Percentiles rank a stretch among this genome's conserved stretches.
These are phyloP conservation scores for Alternaria rosae DNA, from an alignment of 2,329 filamentous ascomycete species.

Conservation along the genomic window DNA sequence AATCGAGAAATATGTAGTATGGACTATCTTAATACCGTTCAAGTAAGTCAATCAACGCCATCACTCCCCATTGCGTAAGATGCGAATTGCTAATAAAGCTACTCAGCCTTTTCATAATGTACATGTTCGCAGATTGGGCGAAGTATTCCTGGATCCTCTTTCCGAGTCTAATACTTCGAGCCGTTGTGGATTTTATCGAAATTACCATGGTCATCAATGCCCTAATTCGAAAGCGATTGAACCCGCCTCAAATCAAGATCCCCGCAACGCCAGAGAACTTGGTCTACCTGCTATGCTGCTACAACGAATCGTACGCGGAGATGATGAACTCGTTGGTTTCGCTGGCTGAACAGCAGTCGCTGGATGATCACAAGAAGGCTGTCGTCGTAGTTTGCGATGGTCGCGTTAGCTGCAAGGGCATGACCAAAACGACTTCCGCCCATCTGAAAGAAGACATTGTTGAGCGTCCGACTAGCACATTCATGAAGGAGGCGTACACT, in stretches of 20 bases:
- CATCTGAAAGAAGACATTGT: constrained; percentile 10
- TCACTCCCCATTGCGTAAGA: not conserved
- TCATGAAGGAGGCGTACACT: not conserved
- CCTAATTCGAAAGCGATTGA: not conserved
- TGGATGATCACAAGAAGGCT: constrained; percentile 7
- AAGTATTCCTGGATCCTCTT: not conserved
- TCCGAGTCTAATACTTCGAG: not conserved
- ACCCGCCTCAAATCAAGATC: not conserved
- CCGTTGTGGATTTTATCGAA: constrained; percentile 1
- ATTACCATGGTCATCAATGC: constrained; percentile 2
- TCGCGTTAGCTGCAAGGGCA: constrained; percentile 8
- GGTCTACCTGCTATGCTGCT: constrained; percentile 7
- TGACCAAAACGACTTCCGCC: constrained; percentile 6
- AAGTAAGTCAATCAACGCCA: not conserved
- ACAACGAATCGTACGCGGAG: constrained; percentile 8
- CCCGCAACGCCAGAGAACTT: constrained; percentile 1
- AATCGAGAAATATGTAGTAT: constrained; percentile 4
- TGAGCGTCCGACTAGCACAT: not conserved
- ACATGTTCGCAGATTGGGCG: not conserved
- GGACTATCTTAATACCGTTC: not conserved
- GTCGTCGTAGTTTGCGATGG: constrained; percentile 11
- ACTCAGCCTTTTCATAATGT: not conserved
- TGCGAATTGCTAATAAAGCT: not conserved
- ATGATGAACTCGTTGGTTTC: constrained; percentile 8
- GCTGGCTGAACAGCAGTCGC: constrained; percentile 3